Evolutionary conservation across 2,329 filamentous ascomycete species (phyloP).

Genomic region (Drechslerella dactyloides): DNA sequence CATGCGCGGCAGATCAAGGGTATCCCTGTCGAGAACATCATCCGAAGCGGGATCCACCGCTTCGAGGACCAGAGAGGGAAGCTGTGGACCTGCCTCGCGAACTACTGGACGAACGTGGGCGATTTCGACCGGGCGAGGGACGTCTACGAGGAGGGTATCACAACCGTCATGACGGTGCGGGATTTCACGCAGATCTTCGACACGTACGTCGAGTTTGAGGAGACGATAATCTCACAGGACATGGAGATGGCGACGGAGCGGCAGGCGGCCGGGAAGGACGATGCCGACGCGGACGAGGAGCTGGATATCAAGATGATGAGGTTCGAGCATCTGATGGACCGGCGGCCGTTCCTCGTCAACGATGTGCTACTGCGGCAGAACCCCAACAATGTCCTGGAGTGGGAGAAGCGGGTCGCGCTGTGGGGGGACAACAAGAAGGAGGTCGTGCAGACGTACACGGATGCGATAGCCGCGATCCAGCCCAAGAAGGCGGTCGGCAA

Average conservation of each 20-base stretch:
- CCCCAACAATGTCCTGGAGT: conserved; percentile 92
- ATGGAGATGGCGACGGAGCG: conserved; percentile 85
- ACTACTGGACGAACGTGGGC: conserved; percentile 93
- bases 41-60: conserved; percentile 85
- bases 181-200: conserved; percentile 98
- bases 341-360: conserved; percentile 92
- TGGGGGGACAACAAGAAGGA: conserved; percentile 94
- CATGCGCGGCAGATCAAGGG: conserved; percentile 87
- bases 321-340: conserved; percentile 97
- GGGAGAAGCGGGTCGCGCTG: conserved; percentile 93
- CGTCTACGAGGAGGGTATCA: conserved; percentile 93
- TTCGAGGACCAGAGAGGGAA: conserved; percentile 95
- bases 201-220: conserved; percentile 94
- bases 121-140: conserved; percentile 85
- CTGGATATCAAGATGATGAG: conserved; percentile 96
- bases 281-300: conserved; percentile 88
- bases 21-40: conserved; percentile 89
- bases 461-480: conserved; percentile 89
- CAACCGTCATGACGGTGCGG: conserved; percentile 96
- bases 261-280: conserved; percentile 76
- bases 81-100: conserved; percentile 90
- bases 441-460: conserved; percentile 90
- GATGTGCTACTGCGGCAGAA: conserved; percentile 95
- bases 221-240: conserved; percentile 87
- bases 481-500: conserved; percentile 93